Evolutionary conservation across 169 alveolate species (phyloP).

Genomic region (Theileria equi): DNA sequence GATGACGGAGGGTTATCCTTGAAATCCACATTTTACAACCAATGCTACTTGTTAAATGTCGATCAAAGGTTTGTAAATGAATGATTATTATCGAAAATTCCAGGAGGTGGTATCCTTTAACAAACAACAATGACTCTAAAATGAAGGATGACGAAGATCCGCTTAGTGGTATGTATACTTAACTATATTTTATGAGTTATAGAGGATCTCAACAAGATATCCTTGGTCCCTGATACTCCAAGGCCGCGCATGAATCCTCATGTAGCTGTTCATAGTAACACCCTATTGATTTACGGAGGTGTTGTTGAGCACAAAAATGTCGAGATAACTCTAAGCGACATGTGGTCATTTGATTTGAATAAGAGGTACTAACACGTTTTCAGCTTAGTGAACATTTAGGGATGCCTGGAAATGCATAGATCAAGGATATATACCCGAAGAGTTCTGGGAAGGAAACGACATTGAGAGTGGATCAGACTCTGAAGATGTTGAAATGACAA

Average conservation of each 20-base stretch:
- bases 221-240: conserved; percentile 12
- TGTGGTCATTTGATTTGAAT: conserved; percentile 39
- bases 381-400: neutral
- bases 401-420: conserved; percentile 54
- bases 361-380: neutral
- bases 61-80: conserved; percentile 53
- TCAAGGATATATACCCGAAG: conserved; percentile 32
- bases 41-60: conserved; percentile 51
- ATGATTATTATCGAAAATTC: conserved; percentile 4
- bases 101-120: conserved; percentile 64
- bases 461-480: conserved; percentile 24
- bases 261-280: conserved; percentile 39
- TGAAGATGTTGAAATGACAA: neutral
- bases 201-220: conserved; percentile 19
- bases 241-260: conserved; percentile 53
- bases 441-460: conserved; percentile 36
- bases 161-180: neutral
- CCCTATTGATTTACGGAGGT: conserved; percentile 57
- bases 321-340: conserved; percentile 57
- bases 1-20: conserved; percentile 71
- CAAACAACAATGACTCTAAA: conserved; percentile 19
- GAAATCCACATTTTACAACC: conserved; percentile 52
- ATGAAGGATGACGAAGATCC: conserved; percentile 3
- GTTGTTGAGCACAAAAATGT: conserved; percentile 37
- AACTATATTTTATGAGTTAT: neutral